These are phyloP conservation scores for Torulaspora pretoriensis DNA, from an alignment of 1,139 yeast genomes.

Conservation along the genomic window DNA sequence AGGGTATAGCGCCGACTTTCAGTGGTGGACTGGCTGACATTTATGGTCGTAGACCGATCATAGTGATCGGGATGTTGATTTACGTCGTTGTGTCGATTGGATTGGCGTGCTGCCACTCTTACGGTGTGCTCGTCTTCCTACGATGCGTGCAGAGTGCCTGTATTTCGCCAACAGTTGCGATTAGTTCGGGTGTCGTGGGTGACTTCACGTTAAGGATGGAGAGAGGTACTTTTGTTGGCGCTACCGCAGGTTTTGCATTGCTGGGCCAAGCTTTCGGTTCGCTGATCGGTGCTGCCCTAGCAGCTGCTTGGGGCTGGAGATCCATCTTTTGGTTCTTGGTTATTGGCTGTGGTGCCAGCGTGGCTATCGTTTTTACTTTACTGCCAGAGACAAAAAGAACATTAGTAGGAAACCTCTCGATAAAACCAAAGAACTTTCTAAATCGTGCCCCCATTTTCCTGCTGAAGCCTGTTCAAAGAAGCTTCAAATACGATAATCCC, in stretches of 20 bases:
- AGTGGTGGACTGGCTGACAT: conserved; percentile 47
- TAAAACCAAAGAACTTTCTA: conserved; percentile 42
- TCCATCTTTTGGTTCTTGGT: conserved; percentile 73
- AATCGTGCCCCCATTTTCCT: conserved; percentile 45
- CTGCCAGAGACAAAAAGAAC: conserved; percentile 72
- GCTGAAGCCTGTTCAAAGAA: conserved; percentile 23
- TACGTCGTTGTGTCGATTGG: conserved; percentile 59
- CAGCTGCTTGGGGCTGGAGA: conserved; percentile 63
- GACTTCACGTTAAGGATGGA: conserved; percentile 59
- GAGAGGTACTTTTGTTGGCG: conserved; percentile 64
- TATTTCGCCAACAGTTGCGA: conserved; percentile 65
- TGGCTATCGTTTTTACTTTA: conserved; percentile 34
- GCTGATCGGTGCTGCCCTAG: conserved; percentile 64
- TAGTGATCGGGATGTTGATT: conserved; percentile 48
- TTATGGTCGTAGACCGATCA: conserved; percentile 70
- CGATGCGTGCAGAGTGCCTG: conserved; percentile 68
- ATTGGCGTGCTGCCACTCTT: conserved; percentile 51
- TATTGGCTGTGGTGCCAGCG: conserved; percentile 50
- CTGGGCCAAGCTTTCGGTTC: conserved; percentile 79
- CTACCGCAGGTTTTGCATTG: conserved; percentile 57
- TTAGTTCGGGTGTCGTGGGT: conserved; percentile 63
- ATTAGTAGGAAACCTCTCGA: conserved; percentile 63
- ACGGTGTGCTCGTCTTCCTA: conserved; percentile 51
- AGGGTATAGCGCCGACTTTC: conserved; percentile 66
- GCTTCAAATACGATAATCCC: conserved; percentile 30